Evolutionary conservation across 2,329 filamentous ascomycete genomes (phyloP), one percentile per base, ranked within the genome.

Genomic region (Pseudogymnoascus sp.): DNA sequence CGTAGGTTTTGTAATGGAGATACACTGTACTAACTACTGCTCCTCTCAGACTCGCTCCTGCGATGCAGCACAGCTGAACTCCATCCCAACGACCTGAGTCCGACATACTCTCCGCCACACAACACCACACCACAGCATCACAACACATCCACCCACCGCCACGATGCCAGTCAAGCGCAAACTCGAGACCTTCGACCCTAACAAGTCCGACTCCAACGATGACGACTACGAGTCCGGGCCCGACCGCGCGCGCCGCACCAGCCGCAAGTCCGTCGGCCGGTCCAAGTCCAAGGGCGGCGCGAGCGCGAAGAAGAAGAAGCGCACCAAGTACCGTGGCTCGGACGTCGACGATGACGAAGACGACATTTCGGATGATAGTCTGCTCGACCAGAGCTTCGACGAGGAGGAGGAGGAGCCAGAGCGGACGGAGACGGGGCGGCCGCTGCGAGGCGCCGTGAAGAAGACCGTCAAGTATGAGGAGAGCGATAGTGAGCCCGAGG

Each of bases 131-230:
- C 29, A 37, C 16, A 38, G 49, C 21, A 55, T 26, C 26, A 16
- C n/a, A 7, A 11, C 19, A 12, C 33, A 59, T 14, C 14, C 11
- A 59, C 41, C 39, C 49, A 38, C 21, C 14, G 59, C 33, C 59
- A 37, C 38, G 38, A 49, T 33, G 37, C 59, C 58, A 12, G 35
- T 62, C 39, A 72, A 72, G 68, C 72, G 85, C 61, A 88, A 86
- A 78, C 74, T 84, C 62, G 80, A 84, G 66, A 78, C 79, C 62
- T 88, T 87, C 67, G 85, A 88, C 72, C 83, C 83, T 2, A 87
- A 87, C 72, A 82, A 85, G 70, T 88, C 85, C 60, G 85, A 88
- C 67, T 78, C 85, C 2, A 81, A 85, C 59, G 85, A 88, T 70
- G 83, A 85, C 66, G 86, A 86, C 72, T 88, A 88, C 69, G 81